Evolutionary conservation across 441 rosid genomes (phyloP).

Genomic region (Manihot esculenta): DNA sequence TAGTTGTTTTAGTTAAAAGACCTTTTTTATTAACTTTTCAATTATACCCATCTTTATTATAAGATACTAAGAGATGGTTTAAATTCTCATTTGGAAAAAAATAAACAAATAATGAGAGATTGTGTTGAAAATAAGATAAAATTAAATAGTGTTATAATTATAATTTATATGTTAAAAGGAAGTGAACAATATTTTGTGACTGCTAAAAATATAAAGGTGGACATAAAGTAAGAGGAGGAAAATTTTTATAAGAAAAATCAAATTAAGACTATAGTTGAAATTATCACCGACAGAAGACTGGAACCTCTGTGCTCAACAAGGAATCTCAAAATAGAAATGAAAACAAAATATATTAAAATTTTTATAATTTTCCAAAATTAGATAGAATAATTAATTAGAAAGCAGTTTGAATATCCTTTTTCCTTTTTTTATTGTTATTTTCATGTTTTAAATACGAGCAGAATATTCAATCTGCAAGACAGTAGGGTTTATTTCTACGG

Average conservation of each 20-base stretch:
- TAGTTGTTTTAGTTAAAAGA: no score
- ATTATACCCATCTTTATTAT: no score
- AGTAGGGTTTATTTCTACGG: constrained; percentile 20
- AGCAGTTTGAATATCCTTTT: constrained; percentile 6
- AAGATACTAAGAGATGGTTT: no score
- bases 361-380: not conserved
- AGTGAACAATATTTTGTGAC: no score
- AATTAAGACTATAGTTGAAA: not conserved
- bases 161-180: no score
- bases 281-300: constrained; percentile 10
- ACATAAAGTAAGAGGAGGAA: not conserved
- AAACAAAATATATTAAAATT: not conserved
- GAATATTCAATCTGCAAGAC: constrained; percentile 23
- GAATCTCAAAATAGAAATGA: not conserved
- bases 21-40: no score
- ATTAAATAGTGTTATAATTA: no score
- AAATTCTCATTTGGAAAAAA: no score
- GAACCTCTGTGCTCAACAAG: not conserved
- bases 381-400: constrained; percentile 8
- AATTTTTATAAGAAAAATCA: not conserved
- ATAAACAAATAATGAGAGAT: no score
- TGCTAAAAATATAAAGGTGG: no score
- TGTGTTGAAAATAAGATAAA: no score
- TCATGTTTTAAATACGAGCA: not conserved
- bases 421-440: not conserved